Base-by-base conservation (phyloP, 345 rosid species). In the Gossypioides kirkii region DNA sequence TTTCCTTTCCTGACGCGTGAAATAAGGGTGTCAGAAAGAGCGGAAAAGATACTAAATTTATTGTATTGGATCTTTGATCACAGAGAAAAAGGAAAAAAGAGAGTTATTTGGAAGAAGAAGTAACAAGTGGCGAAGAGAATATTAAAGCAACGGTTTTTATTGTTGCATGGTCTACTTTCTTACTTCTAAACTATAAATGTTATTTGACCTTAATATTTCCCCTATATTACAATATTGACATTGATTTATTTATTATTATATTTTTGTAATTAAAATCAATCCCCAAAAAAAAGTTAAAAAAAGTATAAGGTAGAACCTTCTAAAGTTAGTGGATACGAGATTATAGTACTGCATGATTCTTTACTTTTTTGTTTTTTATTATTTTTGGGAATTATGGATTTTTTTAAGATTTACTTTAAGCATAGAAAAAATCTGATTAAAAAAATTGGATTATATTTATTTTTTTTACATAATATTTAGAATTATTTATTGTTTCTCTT, bases 1-100 rank as follows among this genome's bases (percentile, higher is more conserved):
- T 65, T 58, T 49, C 8, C 32, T 3, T 2, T 46, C 10, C 22
- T 25, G 67, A 72, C 67, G 55, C 68, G 58, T 72, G 74, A 23
- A 38, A 8, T 14, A 61, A 38, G 20, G 8, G 2, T 3, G 74
- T 64, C 9, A 63, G n/a, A 17, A 4, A 43, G 2, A 8, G n/a
- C 32, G 23, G 1, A 45, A 66, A 60, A 46, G 43, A 0, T n/a
- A 12, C 0, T 22, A 10, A 17, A 69, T 9, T 50, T 28, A 25
- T 50, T 55, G 11, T 11, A 46, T 54, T 2, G 49, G 36, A n/a
- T 23, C 10, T 45, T 45, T 56, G 42, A 58, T 25, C 49, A 23
- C 13, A 12, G 53, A 71, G 53, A 54, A 18, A 72, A 10, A 49
- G 17, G 17, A 4, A 56, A 22, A 18, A 23, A 22, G 54, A 8